These are phyloP conservation scores for Triticum turgidum DNA, from an alignment of 176 grass and related monocot species.

Conservation along the genomic window DNA sequence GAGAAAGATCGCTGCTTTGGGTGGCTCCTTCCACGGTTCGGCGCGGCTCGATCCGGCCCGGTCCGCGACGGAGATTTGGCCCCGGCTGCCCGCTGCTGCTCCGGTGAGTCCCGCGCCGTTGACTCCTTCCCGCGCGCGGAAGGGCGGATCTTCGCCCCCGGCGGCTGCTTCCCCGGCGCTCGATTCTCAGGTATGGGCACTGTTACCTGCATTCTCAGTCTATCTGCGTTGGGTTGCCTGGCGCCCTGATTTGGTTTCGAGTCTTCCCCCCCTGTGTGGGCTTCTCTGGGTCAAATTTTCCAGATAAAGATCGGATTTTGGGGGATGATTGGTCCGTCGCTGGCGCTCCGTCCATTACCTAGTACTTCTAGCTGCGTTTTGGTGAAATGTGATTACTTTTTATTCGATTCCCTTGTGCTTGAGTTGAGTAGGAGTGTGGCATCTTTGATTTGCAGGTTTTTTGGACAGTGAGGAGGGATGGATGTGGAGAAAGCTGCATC, in stretches of 20 bases:
- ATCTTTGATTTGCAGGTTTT: constrained; percentile 31
- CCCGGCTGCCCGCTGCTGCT: constrained; percentile 2
- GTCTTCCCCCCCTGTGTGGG: background rate
- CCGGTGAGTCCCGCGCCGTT: constrained; percentile 32
- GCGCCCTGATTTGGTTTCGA: background rate
- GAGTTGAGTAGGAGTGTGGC: background rate
- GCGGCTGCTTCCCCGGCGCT: background rate
- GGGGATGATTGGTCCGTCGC: background rate
- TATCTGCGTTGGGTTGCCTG: background rate
- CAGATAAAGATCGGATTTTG: constrained; percentile 12
- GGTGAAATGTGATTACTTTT: background rate
- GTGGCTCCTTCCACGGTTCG: background rate
- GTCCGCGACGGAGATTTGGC: constrained; percentile 13
- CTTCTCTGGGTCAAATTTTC: constrained; percentile 20
- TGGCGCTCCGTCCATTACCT: constrained; percentile 20
- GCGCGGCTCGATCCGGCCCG: constrained; percentile 46
- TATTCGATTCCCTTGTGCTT: constrained; percentile 29
- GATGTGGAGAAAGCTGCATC: constrained; percentile 66
- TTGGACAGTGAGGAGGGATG: constrained; percentile 41
- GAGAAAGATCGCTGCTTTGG: background rate
- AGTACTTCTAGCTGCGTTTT: constrained; percentile 28
- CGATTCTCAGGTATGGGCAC: background rate
- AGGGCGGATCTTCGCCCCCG: constrained; percentile 37
- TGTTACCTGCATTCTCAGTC: constrained; percentile 31
- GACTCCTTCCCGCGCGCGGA: constrained; percentile 4